Evolutionary conservation across 768 basidiomycete genomes (phyloP).

Genomic region (Aureoboletus auriporus): DNA sequence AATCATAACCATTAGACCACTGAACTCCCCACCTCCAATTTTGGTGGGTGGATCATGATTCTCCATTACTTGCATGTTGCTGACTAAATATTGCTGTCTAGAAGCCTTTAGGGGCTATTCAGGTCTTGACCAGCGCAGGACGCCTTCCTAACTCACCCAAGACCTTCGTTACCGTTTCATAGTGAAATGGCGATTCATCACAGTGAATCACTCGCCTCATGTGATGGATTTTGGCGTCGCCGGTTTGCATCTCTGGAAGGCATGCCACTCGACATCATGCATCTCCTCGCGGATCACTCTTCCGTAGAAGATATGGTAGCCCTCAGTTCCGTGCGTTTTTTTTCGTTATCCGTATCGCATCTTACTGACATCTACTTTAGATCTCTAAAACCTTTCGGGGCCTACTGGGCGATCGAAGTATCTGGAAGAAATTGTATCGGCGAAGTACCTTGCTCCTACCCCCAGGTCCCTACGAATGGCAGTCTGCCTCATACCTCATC

Average conservation of each 20-base stretch:
- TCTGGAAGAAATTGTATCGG: conserved; percentile 4
- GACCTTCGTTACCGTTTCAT: not conserved
- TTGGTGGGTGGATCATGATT: no score
- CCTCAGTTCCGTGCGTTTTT: conserved; percentile 2
- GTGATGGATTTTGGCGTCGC: not conserved
- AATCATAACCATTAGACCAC: conserved; percentile 38
- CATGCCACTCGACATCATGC: conserved; percentile 2
- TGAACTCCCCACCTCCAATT: conserved; percentile 24
- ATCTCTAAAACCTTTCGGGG: not conserved
- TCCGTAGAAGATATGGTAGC: not conserved
- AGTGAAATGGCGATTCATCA: not conserved
- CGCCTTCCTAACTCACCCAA: not conserved
- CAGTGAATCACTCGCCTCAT: not conserved
- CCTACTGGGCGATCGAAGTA: conserved; percentile 2
- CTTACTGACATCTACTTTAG: not conserved
- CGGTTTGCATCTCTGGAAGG: not conserved
- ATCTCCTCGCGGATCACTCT: conserved; percentile 1
- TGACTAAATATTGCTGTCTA: no score
- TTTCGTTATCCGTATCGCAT: not conserved
- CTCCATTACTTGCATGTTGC: no score
- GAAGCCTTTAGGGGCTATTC: no score
- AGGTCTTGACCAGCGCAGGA: not conserved
- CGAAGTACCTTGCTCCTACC: not conserved
- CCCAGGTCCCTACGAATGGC: conserved; percentile 11
- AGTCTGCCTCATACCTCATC: conserved; percentile 6